A percentile compares a stretch with the other conserved stretches of the same genome.
Evolutionary conservation across 2,329 filamentous ascomycete genomes (phyloP).

Genomic region (Pestalotiopsis sp.): DNA sequence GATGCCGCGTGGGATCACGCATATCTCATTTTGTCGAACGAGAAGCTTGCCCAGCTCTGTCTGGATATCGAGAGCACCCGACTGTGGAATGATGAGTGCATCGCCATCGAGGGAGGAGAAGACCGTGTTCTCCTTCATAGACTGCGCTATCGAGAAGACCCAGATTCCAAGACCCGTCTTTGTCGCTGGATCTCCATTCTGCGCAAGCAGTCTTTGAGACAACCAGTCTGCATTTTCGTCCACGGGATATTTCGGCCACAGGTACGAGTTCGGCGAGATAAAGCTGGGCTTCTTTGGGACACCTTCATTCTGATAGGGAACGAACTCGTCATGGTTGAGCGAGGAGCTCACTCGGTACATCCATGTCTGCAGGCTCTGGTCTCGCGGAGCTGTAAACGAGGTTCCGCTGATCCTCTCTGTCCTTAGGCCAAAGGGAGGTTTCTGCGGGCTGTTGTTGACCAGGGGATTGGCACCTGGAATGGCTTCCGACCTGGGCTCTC

Average conservation of each 20-base stretch:
- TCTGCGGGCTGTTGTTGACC: conserved; percentile 81
- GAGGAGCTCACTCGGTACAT: conserved; percentile 72
- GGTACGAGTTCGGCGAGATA: conserved; percentile 81
- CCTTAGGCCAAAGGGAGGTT: conserved; percentile 77
- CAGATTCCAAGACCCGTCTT: conserved; percentile 82
- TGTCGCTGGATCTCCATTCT: conserved; percentile 76
- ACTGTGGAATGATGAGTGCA: conserved; percentile 75
- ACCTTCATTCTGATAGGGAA: conserved; percentile 41
- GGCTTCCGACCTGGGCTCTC: conserved; percentile 67
- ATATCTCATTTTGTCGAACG: conserved; percentile 79
- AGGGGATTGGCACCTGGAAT: conserved; percentile 74
- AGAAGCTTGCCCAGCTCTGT: conserved; percentile 77
- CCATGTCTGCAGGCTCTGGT: conserved; percentile 73
- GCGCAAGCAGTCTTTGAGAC: conserved; percentile 71
- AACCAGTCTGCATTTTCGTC: conserved; percentile 59
- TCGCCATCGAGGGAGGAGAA: conserved; percentile 88
- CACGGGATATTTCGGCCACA: conserved; percentile 78
- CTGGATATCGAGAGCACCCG: conserved; percentile 74
- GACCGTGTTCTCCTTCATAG: conserved; percentile 74
- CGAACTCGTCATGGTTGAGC: conserved; percentile 61
- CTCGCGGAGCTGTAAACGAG: conserved; percentile 70
- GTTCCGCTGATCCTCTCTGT: conserved; percentile 79
- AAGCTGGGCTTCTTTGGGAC: conserved; percentile 43
- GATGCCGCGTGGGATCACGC: conserved; percentile 74
- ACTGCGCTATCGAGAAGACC: conserved; percentile 77